These are phyloP conservation scores for Nigrospora osmanthi DNA, from an alignment of 2,329 filamentous ascomycete species.

Conservation along the genomic window DNA sequence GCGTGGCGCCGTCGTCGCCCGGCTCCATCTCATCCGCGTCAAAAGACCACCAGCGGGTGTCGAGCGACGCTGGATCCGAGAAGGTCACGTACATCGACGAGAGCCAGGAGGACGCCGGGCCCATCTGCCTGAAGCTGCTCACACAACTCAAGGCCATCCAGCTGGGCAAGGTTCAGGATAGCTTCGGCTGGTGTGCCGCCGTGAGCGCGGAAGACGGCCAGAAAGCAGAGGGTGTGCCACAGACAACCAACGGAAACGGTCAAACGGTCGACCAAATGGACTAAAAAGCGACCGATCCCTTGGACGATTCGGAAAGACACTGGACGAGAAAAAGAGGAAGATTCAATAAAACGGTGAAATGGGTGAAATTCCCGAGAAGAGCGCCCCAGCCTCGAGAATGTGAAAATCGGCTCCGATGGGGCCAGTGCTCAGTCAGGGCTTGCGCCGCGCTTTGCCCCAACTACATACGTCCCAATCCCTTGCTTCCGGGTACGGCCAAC, in stretches of 20 bases:
- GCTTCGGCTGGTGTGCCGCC: slow-evolving; percentile 61
- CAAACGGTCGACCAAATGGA: slow-evolving; percentile 28
- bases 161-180: slow-evolving; percentile 68
- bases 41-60: slow-evolving; percentile 28
- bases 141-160: slow-evolving; percentile 78
- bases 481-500: no score
- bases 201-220: slow-evolving; percentile 37
- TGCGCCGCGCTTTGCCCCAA: no score
- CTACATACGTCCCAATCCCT: no score
- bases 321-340: neutral
- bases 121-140: slow-evolving; percentile 65
- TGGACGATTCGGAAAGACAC: neutral
- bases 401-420: no score
- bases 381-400: no score
- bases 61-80: slow-evolving; percentile 31
- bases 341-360: neutral
- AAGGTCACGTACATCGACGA: slow-evolving; percentile 47
- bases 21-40: slow-evolving; percentile 28
- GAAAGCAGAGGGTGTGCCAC: slow-evolving; percentile 25
- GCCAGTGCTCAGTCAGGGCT: no score
- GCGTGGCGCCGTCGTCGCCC: slow-evolving; percentile 27
- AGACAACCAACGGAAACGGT: slow-evolving; percentile 14
- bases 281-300: slow-evolving; percentile 7
- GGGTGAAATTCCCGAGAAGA: neutral
- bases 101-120: slow-evolving; percentile 60